phyloP scores from a whole-genome alignment of 139 green algal species.

The Gonium pectorale region DNA sequence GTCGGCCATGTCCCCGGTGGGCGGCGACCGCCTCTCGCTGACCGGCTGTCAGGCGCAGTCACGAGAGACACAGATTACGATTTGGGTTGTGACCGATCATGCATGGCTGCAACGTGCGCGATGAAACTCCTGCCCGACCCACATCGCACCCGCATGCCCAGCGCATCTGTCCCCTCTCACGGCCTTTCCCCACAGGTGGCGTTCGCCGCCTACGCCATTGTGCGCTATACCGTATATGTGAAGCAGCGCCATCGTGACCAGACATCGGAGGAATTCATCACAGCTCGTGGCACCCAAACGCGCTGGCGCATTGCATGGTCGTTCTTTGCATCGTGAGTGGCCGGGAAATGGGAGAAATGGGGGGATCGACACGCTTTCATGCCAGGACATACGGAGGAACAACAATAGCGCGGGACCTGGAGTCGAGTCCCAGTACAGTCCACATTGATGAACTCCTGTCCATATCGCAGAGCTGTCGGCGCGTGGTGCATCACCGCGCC shows the following conservation, averaged over 20 bases:
- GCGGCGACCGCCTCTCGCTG: too few species aligned
- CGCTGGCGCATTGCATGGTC: slow-evolving; percentile 69
- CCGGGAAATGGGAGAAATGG: too few species aligned
- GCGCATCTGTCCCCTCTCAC: not conserved
- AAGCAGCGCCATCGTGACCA: not conserved
- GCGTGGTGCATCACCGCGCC: slow-evolving; percentile 82
- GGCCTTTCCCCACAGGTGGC: not conserved
- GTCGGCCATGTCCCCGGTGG: too few species aligned
- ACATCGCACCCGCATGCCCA: slow-evolving; percentile 28
- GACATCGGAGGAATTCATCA: slow-evolving; percentile 73
- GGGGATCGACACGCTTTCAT: too few species aligned
- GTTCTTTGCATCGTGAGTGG: slow-evolving; percentile 76
- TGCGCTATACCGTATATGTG: not conserved
- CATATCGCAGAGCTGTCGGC: slow-evolving; percentile 67
- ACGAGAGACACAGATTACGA: too few species aligned
- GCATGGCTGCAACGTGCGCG: too few species aligned
- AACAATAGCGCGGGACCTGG: too few species aligned
- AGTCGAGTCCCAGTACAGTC: not conserved
- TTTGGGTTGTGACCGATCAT: too few species aligned
- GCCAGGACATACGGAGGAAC: too few species aligned
- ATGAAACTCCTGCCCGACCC: too few species aligned
- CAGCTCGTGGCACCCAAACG: slow-evolving; percentile 54
- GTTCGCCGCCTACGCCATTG: slow-evolving; percentile 8
- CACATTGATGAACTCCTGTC: not conserved
- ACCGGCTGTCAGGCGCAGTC: too few species aligned